A percentile compares a stretch with the other conserved stretches of the same genome.
Conservation (phyloP, 805 yeast genomes). For the Candida incommunis region DNA sequence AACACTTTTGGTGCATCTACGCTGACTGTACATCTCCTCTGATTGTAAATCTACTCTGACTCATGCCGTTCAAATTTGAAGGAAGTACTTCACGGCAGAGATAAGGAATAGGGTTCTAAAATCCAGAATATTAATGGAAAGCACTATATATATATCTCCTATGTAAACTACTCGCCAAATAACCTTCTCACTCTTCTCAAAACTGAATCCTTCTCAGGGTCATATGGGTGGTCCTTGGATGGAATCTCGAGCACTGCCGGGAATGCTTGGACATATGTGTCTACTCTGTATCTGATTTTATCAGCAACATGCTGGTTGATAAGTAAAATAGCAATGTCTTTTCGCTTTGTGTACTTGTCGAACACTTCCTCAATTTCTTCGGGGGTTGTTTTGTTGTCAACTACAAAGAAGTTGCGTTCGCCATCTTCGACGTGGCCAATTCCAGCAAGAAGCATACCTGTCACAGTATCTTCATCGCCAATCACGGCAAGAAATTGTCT, state of each 20-base stretch:
- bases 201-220: constrained; percentile 95
- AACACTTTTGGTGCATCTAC: no score
- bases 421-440: constrained; percentile 69
- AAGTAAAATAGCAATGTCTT: constrained; percentile 83
- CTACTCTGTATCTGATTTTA: constrained; percentile 68
- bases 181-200: constrained; percentile 87
- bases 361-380: constrained; percentile 68
- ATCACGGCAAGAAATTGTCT: constrained; percentile 83
- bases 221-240: constrained; percentile 96
- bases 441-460: constrained; percentile 92
- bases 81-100: no score
- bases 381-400: constrained; percentile 62
- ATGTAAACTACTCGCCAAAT: constrained; percentile 70
- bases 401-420: constrained; percentile 69
- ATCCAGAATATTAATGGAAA: no score
- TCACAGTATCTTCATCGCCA: constrained; percentile 96
- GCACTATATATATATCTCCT: no score
- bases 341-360: constrained; percentile 61
- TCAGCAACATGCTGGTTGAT: constrained; percentile 95
- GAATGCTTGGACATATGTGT: constrained; percentile 75
- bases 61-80: no score
- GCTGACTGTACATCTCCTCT: no score
- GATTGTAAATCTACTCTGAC: no score
- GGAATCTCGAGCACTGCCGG: constrained; percentile 97
- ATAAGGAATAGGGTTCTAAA: no score